Conservation (phyloP, 139 green algal species). For the Coccomyxa sp. region DNA sequence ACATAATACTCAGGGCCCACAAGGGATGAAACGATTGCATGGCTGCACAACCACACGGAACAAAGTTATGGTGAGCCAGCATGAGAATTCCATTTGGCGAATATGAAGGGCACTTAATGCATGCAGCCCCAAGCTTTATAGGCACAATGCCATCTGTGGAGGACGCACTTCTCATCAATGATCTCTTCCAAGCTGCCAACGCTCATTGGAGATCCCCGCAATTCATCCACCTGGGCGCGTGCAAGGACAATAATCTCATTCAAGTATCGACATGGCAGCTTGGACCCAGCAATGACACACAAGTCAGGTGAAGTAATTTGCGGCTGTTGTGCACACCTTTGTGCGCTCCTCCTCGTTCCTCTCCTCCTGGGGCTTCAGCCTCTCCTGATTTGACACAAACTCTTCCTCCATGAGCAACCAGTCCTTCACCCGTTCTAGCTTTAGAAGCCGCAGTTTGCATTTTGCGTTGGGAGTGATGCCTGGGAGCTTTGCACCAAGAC, state of each 20-base stretch:
- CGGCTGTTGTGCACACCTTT: slow-evolving; percentile 46
- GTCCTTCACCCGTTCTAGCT: slow-evolving; percentile 98
- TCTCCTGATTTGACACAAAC: slow-evolving; percentile 92
- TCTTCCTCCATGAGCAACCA: slow-evolving; percentile 99
- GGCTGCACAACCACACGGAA: slow-evolving; percentile 38
- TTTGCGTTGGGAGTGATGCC: slow-evolving; percentile 85
- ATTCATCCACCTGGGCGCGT: slow-evolving; percentile 83
- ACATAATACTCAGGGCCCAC: slow-evolving; percentile 99
- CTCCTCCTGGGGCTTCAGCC: slow-evolving; percentile 89
- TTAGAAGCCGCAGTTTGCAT: slow-evolving; percentile 95
- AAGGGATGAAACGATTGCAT: slow-evolving; percentile 92
- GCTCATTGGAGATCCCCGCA: slow-evolving; percentile 88
- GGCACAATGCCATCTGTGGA: no score
- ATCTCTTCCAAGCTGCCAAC: slow-evolving; percentile 98
- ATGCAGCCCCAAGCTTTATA: not conserved
- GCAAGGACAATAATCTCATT: not conserved
- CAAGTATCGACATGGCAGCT: no score
- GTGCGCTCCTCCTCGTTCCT: slow-evolving; percentile 88
- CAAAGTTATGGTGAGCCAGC: not conserved
- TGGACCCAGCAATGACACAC: no score
- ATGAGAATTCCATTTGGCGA: not conserved
- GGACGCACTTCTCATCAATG: slow-evolving; percentile 94
- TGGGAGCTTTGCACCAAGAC: slow-evolving; percentile 78
- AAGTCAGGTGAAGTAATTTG: no score
- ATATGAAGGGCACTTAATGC: not conserved